Percentiles rank a stretch among this genome's conserved stretches.
Conservation (phyloP, 352 stramenopile genomes). For the Pythium vanterpoolii region DNA sequence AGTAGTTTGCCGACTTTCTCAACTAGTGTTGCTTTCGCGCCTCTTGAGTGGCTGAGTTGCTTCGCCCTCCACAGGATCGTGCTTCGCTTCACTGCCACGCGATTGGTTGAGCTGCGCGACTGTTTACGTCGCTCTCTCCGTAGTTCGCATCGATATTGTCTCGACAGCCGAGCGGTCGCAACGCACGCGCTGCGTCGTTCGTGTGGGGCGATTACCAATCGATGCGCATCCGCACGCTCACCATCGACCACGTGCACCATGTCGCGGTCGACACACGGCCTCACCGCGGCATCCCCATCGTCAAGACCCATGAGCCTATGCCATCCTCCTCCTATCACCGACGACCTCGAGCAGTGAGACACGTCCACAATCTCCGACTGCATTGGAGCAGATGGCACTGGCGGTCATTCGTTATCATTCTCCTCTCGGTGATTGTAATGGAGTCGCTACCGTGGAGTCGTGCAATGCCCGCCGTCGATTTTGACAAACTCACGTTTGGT, state of each 20-base stretch:
- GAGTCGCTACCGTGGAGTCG: not conserved
- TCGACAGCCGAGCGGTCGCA: not conserved
- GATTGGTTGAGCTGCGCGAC: conserved; percentile 6
- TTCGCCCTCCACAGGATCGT: not conserved
- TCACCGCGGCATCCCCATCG: not conserved
- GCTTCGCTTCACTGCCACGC: not conserved
- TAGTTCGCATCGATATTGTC: not conserved
- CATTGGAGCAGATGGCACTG: not conserved
- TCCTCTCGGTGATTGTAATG: not conserved
- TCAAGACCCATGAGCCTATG: not conserved
- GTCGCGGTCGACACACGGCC: not conserved
- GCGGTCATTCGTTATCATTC: not conserved
- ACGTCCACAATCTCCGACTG: not conserved
- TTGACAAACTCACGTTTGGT: conserved; percentile 6
- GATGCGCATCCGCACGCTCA: conserved; percentile 17
- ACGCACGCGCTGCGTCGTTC: too few species aligned
- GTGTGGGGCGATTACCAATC: not conserved
- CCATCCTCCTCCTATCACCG: not conserved
- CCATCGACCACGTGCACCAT: not conserved
- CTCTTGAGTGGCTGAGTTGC: too few species aligned
- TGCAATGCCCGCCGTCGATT: not conserved
- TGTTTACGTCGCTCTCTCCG: not conserved
- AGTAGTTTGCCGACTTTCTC: not conserved
- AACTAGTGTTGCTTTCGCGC: not conserved
- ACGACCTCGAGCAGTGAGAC: not conserved